Evolutionary conservation across 495 filamentous ascomycete species (phyloP).

Genomic region (Astrothelium macrocarpum): DNA sequence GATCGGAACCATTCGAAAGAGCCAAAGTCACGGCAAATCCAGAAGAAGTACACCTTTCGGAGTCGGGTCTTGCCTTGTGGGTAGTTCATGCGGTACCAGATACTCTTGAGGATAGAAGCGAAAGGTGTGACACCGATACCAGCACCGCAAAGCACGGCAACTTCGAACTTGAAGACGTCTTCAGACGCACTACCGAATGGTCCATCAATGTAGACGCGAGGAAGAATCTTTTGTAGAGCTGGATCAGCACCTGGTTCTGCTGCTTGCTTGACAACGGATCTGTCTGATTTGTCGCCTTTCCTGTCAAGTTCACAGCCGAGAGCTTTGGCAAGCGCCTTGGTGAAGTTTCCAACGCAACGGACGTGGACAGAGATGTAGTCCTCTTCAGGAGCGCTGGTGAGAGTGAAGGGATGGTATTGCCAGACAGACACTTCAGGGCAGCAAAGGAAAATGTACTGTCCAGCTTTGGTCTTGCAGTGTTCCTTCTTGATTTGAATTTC

Average conservation of each 20-base stretch:
- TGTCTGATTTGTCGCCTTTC: conserved; percentile 31
- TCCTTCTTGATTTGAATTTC: conserved; percentile 84
- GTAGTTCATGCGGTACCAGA: conserved; percentile 82
- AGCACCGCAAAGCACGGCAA: conserved; percentile 57
- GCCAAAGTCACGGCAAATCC: conserved; percentile 70
- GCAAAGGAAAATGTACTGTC: conserved; percentile 76
- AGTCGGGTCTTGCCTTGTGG: conserved; percentile 63
- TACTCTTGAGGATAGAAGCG: conserved; percentile 70
- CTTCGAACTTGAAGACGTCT: conserved; percentile 69
- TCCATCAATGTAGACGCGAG: conserved; percentile 67
- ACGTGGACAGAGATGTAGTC: conserved; percentile 76
- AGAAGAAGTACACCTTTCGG: conserved; percentile 78
- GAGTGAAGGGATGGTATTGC: conserved; percentile 72
- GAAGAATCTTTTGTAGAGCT: conserved; percentile 57
- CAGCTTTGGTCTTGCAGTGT: conserved; percentile 62
- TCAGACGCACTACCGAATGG: conserved; percentile 72
- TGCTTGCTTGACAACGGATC: conserved; percentile 47
- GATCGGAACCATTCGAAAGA: conserved; percentile 78
- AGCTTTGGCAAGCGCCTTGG: conserved; percentile 49
- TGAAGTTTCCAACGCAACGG: conserved; percentile 63
- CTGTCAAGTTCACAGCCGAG: conserved; percentile 60
- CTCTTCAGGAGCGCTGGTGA: conserved; percentile 72
- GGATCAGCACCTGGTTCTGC: conserved; percentile 49
- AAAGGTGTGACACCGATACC: conserved; percentile 69
- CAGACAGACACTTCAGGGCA: conserved; percentile 70